These are phyloP conservation scores for Cercophora scortea DNA, from an alignment of 495 filamentous ascomycete species.

Conservation along the genomic window DNA sequence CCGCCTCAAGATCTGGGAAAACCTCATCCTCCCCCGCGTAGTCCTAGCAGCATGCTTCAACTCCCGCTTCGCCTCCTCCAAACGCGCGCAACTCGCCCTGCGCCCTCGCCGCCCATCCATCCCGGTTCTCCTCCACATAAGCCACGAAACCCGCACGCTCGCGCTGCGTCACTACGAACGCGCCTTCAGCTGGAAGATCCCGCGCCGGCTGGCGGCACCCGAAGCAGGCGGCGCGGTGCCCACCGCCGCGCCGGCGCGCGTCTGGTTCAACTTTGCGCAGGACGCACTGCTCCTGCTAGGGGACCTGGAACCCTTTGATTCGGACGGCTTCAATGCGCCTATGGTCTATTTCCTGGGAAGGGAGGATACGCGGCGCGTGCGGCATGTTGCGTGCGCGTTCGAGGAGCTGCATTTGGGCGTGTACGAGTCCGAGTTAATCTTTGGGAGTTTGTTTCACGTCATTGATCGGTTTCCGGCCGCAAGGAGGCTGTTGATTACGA, in stretches of 20 bases:
- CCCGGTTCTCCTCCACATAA: conserved; percentile 32
- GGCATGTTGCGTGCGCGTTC: conserved; percentile 25
- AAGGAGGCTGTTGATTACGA: conserved; percentile 22
- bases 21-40: conserved; percentile 30
- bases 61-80: conserved; percentile 7
- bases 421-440: conserved; percentile 27
- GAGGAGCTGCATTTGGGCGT: conserved; percentile 21
- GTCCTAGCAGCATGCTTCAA: conserved; percentile 26
- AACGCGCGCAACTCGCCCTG: conserved; percentile 8
- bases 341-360: conserved; percentile 32
- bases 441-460: conserved; percentile 32
- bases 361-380: conserved; percentile 27
- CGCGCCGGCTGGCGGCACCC: conserved; percentile 17
- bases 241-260: conserved; percentile 9
- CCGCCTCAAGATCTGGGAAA: conserved; percentile 38
- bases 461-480: conserved; percentile 27
- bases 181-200: conserved; percentile 33
- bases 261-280: conserved; percentile 32
- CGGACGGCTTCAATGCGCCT: conserved; percentile 32
- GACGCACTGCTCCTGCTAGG: conserved; percentile 33
- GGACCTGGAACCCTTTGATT: conserved; percentile 33
- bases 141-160: conserved; percentile 32
- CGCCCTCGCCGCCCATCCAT: conserved; percentile 6
- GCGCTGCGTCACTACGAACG: conserved; percentile 34
- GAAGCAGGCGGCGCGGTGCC: background rate